phyloP scores from a whole-genome alignment of 306 rosid species.

The Sesbania bispinosa region DNA sequence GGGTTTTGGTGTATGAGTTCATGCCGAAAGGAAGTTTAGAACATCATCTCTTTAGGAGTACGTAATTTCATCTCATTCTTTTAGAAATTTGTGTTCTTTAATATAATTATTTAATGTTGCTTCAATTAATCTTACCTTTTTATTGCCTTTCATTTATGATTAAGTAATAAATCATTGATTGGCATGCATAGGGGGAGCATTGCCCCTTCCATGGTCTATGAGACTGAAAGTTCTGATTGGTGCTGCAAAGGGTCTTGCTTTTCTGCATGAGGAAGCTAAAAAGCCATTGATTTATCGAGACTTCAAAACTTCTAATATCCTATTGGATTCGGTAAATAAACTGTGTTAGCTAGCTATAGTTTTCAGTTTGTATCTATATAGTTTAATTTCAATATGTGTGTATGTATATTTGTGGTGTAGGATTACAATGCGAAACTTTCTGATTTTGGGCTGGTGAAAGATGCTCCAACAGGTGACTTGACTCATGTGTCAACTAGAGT shows the following conservation, averaged over 20 bases:
- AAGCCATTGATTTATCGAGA: constrained; percentile 59
- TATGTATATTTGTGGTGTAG: too few species aligned
- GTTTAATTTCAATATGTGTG: constrained; percentile 33
- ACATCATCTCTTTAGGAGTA: constrained; percentile 35
- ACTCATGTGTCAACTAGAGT: constrained; percentile 63
- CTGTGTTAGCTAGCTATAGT: background rate
- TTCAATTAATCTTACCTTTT: too few species aligned
- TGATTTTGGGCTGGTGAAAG: constrained; percentile 67
- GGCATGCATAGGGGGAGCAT: constrained; percentile 6
- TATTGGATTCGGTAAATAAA: constrained; percentile 51
- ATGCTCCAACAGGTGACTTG: constrained; percentile 58
- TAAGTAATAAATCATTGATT: background rate
- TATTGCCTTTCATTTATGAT: background rate
- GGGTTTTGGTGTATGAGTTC: constrained; percentile 64
- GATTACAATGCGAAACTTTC: constrained; percentile 64
- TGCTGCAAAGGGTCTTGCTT: constrained; percentile 74
- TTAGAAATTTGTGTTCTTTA: background rate
- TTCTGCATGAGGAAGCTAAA: constrained; percentile 57
- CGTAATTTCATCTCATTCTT: background rate
- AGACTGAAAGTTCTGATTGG: constrained; percentile 58
- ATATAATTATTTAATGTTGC: too few species aligned
- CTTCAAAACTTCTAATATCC: constrained; percentile 60
- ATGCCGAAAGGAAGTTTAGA: constrained; percentile 73
- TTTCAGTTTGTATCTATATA: background rate
- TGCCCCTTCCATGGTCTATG: constrained; percentile 51